phyloP scores from a whole-genome alignment of 169 alveolate genomes.

The Cyclospora cayetanensis region DNA sequence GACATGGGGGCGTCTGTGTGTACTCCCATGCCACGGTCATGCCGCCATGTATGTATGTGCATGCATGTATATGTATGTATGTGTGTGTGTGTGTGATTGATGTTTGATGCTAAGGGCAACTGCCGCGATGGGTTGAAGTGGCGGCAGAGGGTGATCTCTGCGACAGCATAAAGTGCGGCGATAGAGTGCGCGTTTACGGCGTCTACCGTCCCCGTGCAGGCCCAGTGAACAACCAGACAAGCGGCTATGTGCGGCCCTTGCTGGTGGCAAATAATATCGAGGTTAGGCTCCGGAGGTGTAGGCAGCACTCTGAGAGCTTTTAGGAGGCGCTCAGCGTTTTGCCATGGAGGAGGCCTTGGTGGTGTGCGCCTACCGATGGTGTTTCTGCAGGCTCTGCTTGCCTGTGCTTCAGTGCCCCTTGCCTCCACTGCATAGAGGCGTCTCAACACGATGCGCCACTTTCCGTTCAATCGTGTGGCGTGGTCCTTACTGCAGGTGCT shows the following conservation, averaged over 20 bases:
- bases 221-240: conserved; percentile 80
- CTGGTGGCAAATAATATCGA: conserved; percentile 93
- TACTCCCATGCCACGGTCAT: too few species aligned
- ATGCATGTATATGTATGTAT: background rate
- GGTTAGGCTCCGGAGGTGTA: conserved; percentile 80
- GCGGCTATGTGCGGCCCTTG: conserved; percentile 92
- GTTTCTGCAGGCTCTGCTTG: background rate
- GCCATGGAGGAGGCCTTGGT: background rate
- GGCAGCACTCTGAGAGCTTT: conserved; percentile 43
- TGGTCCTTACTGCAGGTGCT: conserved; percentile 56
- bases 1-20: too few species aligned
- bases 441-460: conserved; percentile 73
- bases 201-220: conserved; percentile 93
- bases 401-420: background rate
- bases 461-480: background rate
- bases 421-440: background rate
- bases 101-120: conserved; percentile 77
- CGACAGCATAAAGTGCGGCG: conserved; percentile 94
- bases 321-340: background rate
- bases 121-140: conserved; percentile 97
- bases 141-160: conserved; percentile 95
- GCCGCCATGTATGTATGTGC: background rate
- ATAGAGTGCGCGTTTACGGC: conserved; percentile 96
- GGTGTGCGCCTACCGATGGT: background rate
- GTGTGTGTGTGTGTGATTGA: background rate